phyloP scores from a whole-genome alignment of 2,329 filamentous ascomycete species.

The Aspergillus sp. region DNA sequence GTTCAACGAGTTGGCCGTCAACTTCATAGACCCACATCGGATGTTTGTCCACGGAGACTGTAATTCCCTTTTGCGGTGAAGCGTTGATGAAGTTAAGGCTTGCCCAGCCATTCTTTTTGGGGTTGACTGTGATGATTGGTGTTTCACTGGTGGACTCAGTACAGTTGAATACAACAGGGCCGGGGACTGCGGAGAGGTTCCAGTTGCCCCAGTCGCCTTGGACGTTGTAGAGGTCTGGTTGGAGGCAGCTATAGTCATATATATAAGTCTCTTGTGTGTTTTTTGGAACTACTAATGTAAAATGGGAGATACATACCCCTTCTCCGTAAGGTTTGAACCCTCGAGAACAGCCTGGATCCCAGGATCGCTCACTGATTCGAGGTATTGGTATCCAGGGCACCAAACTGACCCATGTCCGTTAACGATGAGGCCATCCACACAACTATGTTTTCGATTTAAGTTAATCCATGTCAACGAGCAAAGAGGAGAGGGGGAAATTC shows the following conservation, averaged over 20 bases:
- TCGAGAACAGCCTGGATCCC: slow-evolving; percentile 22
- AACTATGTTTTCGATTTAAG: slow-evolving; percentile 33
- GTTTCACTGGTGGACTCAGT: slow-evolving; percentile 44
- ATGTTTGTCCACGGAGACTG: slow-evolving; percentile 47
- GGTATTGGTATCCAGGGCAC: slow-evolving; percentile 49
- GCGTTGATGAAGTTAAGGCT: slow-evolving; percentile 58
- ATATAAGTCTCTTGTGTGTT: background rate
- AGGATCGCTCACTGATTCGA: slow-evolving; percentile 32
- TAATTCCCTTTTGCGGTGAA: slow-evolving; percentile 51
- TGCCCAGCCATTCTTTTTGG: slow-evolving; percentile 45
- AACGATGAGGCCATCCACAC: slow-evolving; percentile 60
- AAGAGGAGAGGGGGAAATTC: background rate
- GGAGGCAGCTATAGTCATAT: slow-evolving; percentile 15
- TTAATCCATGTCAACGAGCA: background rate
- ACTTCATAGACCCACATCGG: slow-evolving; percentile 46
- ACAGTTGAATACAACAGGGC: slow-evolving; percentile 41
- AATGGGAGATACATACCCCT: slow-evolving; percentile 25
- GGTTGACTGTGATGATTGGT: slow-evolving; percentile 46
- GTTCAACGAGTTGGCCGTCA: slow-evolving; percentile 45
- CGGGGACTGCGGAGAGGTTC: slow-evolving; percentile 28
- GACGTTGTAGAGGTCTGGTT: slow-evolving; percentile 22
- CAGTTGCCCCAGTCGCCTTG: slow-evolving; percentile 26
- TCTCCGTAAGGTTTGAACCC: slow-evolving; percentile 28
- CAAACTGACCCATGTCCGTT: slow-evolving; percentile 60
- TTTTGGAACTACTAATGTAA: background rate